Conservation (phyloP, 2,329 filamentous ascomycete genomes). For the Beauveria sp. region DNA sequence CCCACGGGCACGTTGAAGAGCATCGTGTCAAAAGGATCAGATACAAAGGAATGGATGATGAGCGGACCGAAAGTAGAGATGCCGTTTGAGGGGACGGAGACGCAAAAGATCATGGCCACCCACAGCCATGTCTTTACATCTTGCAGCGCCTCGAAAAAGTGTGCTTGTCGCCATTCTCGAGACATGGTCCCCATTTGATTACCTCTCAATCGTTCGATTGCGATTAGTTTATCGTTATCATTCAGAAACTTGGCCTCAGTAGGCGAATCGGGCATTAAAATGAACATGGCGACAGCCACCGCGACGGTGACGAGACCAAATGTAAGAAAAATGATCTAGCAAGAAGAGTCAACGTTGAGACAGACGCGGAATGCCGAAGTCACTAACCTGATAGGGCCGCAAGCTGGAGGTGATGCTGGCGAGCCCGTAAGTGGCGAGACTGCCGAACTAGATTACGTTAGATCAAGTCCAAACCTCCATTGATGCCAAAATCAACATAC, state of each 20-base stretch:
- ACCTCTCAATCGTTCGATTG: constrained; percentile 44
- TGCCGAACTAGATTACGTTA: constrained; percentile 29
- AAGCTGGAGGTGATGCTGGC: constrained; percentile 44
- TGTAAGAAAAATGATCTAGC: constrained; percentile 42
- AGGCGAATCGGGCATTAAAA: constrained; percentile 42
- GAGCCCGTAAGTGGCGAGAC: constrained; percentile 49
- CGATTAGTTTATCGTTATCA: constrained; percentile 43
- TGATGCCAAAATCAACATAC: too few relatives aligned
- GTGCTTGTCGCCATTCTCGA: constrained; percentile 42
- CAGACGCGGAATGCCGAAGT: too few relatives aligned
- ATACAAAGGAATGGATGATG: constrained; percentile 53
- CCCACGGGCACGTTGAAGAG: constrained; percentile 56
- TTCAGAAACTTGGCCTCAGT: constrained; percentile 43
- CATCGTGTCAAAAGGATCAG: constrained; percentile 47
- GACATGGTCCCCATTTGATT: constrained; percentile 49
- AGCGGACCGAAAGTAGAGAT: constrained; percentile 51
- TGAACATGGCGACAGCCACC: constrained; percentile 37
- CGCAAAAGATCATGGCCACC: constrained; percentile 46
- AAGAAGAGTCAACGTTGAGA: too few relatives aligned
- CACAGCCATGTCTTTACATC: constrained; percentile 56
- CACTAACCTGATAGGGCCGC: constrained; percentile 35
- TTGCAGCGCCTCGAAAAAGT: constrained; percentile 43
- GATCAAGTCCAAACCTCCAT: too few relatives aligned
- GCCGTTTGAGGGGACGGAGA: constrained; percentile 51
- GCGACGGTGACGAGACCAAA: constrained; percentile 43